Percentiles rank a stretch among this genome's conserved stretches.
Evolutionary conservation across 2,329 filamentous ascomycete genomes (phyloP).

Genomic region (Fusarium albosuccineum): DNA sequence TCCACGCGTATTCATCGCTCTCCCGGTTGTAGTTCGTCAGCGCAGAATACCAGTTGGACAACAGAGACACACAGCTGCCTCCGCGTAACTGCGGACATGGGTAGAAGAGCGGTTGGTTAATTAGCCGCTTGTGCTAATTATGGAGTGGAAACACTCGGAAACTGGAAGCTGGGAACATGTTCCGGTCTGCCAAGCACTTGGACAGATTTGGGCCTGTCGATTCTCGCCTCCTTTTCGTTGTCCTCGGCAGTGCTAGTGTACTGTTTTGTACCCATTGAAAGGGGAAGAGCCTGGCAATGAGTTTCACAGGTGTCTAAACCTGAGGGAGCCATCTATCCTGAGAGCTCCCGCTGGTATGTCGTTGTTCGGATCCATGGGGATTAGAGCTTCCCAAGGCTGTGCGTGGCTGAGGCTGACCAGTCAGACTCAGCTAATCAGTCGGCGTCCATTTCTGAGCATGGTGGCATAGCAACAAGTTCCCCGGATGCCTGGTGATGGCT

Average conservation of each 20-base stretch:
- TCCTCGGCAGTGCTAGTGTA: not conserved
- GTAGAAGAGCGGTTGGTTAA: constrained; percentile 32
- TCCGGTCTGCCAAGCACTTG: constrained; percentile 44
- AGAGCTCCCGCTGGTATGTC: no score
- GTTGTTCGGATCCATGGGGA: not conserved
- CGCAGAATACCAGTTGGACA: constrained; percentile 8
- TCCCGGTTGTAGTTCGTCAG: constrained; percentile 19
- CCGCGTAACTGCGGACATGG: constrained; percentile 29
- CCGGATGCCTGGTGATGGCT: constrained; percentile 22
- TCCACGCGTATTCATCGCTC: constrained; percentile 30
- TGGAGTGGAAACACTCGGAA: constrained; percentile 39
- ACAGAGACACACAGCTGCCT: constrained; percentile 21
- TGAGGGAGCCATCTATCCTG: no score
- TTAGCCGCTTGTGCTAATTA: constrained; percentile 40
- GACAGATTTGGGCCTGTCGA: constrained; percentile 35
- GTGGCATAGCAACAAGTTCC: not conserved
- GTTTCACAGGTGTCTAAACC: not conserved
- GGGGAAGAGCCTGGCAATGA: no score
- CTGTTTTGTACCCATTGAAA: not conserved
- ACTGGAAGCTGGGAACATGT: constrained; percentile 38
- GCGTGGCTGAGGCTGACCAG: constrained; percentile 33
- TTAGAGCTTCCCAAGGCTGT: constrained; percentile 2
- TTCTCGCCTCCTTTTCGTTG: constrained; percentile 41
- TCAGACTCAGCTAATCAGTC: constrained; percentile 10
- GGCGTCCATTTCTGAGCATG: constrained; percentile 9